Evolutionary conservation across 1,284 basidiomycete genomes (phyloP), one percentile per base, ranked within the genome.

Genomic region (Porodaedalea pini): DNA sequence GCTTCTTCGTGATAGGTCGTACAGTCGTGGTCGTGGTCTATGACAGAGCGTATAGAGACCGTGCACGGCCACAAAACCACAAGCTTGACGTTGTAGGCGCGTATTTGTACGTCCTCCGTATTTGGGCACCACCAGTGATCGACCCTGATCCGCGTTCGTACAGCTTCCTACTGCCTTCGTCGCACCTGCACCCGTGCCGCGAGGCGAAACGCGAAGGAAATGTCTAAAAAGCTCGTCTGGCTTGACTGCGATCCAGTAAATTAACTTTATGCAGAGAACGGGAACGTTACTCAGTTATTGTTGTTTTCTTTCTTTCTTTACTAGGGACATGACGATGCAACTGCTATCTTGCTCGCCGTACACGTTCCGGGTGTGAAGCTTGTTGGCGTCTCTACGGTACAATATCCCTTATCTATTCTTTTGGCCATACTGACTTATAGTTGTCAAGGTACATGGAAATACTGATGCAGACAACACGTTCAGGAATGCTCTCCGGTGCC

Each of bases 271-370:
- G n/a, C n/a, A n/a, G n/a, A n/a, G n/a, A n/a, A n/a, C n/a, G n/a
- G n/a, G 15, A 23, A 39, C 0, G 17, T 40, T 21, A 34, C 8
- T 10, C 51, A 34, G 8, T 13, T 52, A 44, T 61, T 23, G 60
- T 41, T 27, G 6, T 31, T 15, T 11, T 19, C 15, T 48, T 36
- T 27, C 15, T 32, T 31, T 37, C 31, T 11, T 29, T n/a, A 7
- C 45, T 60, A 90, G 88, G 91, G 91, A 11, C 91, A 94, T 64
- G 91, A 93, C 65, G 91, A 93, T 73, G 90, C 88, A 4, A 85
- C 83, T 4, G 90, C 90, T 1, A 85, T 94, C 56, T 71, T 92
- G 65, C 73, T 93, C 15, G 89, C 89, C 0, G 67, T 87, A 2
- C 81, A 90, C 63, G 75, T 77, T 11, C 74, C 78, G 0, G 77